Evolutionary conservation across 257 asterid genomes (phyloP).

Genomic region (Euphrasia confusa): DNA sequence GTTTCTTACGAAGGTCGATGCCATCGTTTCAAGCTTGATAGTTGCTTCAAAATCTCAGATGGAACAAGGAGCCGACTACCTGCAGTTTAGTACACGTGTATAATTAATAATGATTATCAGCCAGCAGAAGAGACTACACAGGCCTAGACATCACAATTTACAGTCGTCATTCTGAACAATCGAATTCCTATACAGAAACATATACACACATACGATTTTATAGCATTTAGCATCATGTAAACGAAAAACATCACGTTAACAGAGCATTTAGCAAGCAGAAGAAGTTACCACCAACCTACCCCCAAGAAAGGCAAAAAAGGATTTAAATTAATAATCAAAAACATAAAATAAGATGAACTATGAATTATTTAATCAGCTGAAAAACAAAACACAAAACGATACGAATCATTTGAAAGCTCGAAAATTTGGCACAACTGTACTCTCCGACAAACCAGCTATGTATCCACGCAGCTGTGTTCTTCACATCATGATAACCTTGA

Average conservation of each 20-base stretch:
- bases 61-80: conserved; percentile 23
- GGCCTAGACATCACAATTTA: background rate
- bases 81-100: conserved; percentile 17
- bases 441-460: conserved; percentile 38
- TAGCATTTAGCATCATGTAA: background rate
- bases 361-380: too few relatives aligned
- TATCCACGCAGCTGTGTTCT: conserved; percentile 41
- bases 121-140: background rate
- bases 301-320: background rate
- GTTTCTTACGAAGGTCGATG: conserved; percentile 40
- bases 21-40: conserved; percentile 30
- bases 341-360: too few relatives aligned
- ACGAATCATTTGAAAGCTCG: conserved; percentile 14
- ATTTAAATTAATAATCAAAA: too few relatives aligned
- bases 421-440: conserved; percentile 26
- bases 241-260: background rate
- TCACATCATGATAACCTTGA: conserved; percentile 29
- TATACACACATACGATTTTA: background rate
- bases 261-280: background rate
- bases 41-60: conserved; percentile 11
- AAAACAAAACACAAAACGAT: background rate
- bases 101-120: background rate
- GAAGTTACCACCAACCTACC: background rate
- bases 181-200: background rate
- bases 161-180: background rate